Evolutionary conservation across 352 stramenopile species (phyloP), one percentile per base, ranked within the genome.

Genomic region (Globisporangium lucens): DNA sequence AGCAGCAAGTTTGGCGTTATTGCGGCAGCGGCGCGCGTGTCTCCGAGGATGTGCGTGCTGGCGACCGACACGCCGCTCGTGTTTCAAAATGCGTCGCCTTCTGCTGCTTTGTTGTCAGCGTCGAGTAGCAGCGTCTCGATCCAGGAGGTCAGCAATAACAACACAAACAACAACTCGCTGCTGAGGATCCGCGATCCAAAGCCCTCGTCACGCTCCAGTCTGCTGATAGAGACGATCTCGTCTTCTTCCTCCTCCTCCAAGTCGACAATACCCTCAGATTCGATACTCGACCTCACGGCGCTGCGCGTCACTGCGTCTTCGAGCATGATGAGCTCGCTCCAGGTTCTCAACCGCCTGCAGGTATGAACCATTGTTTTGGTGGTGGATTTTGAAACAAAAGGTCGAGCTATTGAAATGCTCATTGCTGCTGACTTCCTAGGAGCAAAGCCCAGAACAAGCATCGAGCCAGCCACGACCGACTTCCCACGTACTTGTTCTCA

Each of bases 241-340:
- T 61, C 55, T 3, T 61, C 36, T 4, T 43, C 8, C 33, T 46
- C 53, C 3, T 62, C 41, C 41, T 47, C 61, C 1, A 58, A 46
- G 20, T 17, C 53, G 24, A 22, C n/a, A 53, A 24, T 24, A 17
- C 3, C 61, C 13, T 51, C 55, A 5, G 60, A 67, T 15, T 43
- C 58, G 56, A 73, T 82, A 29, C 58, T 84, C 24, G 70, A 84
- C 46, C 65, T 84, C 49, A 82, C 70, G 43, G 80, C 76, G 10
- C 69, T 82, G 38, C 76, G 76, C n/a, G 56, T 75, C 15, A 71
- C 70, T 3, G 61, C 68, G 24, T 75, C 49, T 20, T 84, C 68
- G 22, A 67, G 47, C n/a, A 61, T 66, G 35, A 69, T 61, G 51
- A 75, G 65, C n/a, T 72, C 76, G 15, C 68, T 84, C 13, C 76